Percentiles rank a stretch among this genome's conserved stretches.
Conservation (phyloP, 1,284 basidiomycete species). For the Sphaerobolus stellatus region DNA sequence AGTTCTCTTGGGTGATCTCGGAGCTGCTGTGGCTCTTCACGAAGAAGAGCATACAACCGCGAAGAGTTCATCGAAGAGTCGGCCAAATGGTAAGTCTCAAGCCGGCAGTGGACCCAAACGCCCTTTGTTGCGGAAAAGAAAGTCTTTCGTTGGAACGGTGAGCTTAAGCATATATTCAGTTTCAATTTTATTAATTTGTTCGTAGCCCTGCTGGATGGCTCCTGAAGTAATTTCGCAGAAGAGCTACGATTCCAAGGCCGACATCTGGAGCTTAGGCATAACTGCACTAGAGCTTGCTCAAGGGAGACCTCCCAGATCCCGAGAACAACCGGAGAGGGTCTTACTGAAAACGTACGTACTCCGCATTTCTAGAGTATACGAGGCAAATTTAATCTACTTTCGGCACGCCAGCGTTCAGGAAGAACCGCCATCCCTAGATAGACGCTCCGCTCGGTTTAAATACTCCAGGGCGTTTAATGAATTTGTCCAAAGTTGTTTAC, state of each 20-base stretch:
- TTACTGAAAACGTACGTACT: conserved; percentile 66
- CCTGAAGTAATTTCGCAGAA: conserved; percentile 85
- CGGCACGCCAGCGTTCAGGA: conserved; percentile 65
- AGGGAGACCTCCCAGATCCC: conserved; percentile 78
- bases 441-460: conserved; percentile 68
- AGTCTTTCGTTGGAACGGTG: conserved; percentile 87
- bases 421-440: conserved; percentile 70
- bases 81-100: too few species aligned
- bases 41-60: conserved; percentile 46
- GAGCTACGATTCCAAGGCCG: conserved; percentile 81
- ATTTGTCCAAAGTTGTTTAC: conserved; percentile 76
- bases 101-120: not conserved
- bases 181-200: conserved; percentile 7
- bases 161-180: conserved; percentile 24
- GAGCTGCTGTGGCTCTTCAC: conserved; percentile 78
- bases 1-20: conserved; percentile 84
- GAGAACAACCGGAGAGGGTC: conserved; percentile 72
- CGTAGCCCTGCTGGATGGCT: conserved; percentile 89
- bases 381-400: not conserved
- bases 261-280: conserved; percentile 92
- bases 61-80: conserved; percentile 15
- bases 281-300: conserved; percentile 84
- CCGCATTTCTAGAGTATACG: conserved; percentile 7
- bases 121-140: conserved; percentile 58
- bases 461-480: conserved; percentile 84